A percentile compares a stretch with the other conserved stretches of the same genome.
Evolutionary conservation across 208 protist genomes (phyloP).

Genomic region (Acanthamoeba culbertsoni): DNA sequence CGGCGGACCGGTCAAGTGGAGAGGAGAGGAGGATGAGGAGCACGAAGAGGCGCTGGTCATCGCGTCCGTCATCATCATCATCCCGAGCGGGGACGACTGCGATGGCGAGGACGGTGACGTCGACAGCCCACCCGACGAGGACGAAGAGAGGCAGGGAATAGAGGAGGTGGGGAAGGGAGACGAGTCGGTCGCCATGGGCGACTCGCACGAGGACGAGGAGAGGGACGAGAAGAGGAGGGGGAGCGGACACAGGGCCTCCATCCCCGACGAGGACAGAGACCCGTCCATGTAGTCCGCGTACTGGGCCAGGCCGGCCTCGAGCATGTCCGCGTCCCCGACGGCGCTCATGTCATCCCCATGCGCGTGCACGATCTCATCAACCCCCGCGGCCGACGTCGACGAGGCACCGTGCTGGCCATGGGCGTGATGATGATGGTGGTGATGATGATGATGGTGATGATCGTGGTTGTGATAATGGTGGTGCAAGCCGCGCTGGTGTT

Average conservation of each 20-base stretch:
- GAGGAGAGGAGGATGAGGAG: background rate
- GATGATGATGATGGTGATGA: background rate
- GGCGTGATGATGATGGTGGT: background rate
- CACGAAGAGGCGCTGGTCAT: background rate
- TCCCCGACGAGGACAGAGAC: background rate
- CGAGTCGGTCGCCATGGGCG: background rate
- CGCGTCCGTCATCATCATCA: background rate
- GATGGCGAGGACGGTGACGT: background rate
- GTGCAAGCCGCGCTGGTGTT: background rate
- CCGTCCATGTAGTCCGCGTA: background rate
- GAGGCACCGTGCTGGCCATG: no score
- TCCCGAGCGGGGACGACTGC: background rate
- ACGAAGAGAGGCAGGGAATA: background rate
- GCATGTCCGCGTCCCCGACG: no score
- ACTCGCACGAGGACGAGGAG: background rate
- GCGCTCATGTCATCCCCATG: no score
- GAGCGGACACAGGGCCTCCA: background rate
- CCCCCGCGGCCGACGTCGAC: no score
- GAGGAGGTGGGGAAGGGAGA: background rate
- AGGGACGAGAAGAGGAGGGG: background rate
- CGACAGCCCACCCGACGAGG: background rate
- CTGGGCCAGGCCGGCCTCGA: no score
- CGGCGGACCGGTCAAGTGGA: background rate
- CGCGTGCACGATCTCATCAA: no score
- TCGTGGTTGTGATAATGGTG: background rate